These are phyloP conservation scores for Cordyceps cicadae DNA, from an alignment of 2,329 filamentous ascomycete genomes.

Conservation along the genomic window DNA sequence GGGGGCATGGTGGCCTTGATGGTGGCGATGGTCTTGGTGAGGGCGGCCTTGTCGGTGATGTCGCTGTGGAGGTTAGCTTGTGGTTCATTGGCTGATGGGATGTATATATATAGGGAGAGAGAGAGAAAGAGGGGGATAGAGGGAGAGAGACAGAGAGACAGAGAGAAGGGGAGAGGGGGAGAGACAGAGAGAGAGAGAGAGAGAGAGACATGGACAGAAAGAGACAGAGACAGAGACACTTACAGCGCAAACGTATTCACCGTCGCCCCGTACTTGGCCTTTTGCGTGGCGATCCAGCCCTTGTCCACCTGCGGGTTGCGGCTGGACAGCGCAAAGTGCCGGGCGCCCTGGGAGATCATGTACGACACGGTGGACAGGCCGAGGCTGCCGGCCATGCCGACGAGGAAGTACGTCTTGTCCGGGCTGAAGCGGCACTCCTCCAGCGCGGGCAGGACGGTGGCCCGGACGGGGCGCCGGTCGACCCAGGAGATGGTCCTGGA, in stretches of 20 bases:
- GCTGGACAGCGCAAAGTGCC: conserved; percentile 28
- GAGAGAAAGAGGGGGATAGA: too few relatives aligned
- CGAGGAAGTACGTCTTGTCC: conserved; percentile 22
- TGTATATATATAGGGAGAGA: too few relatives aligned
- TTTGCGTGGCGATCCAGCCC: neutral
- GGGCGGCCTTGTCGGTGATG: conserved; percentile 15
- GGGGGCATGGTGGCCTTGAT: conserved; percentile 24
- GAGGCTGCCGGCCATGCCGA: conserved; percentile 24
- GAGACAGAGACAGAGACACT: too few relatives aligned
- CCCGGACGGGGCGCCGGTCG: neutral
- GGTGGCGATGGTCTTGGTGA: conserved; percentile 9
- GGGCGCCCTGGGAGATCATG: conserved; percentile 29
- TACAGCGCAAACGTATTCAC: conserved; percentile 4
- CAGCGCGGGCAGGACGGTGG: neutral
- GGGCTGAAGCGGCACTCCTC: neutral
- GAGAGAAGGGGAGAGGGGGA: too few relatives aligned
- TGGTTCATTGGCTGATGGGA: too few relatives aligned
- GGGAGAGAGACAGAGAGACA: too few relatives aligned
- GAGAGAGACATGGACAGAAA: too few relatives aligned
- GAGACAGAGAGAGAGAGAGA: too few relatives aligned
- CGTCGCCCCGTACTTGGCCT: neutral
- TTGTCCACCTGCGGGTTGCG: conserved; percentile 25
- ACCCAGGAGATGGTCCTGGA: neutral
- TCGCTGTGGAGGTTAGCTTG: conserved; percentile 8
- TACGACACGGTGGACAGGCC: conserved; percentile 28